Percentiles rank a stretch among this genome's conserved stretches.
Conservation (phyloP, 1,284 basidiomycete genomes). For the Cerioporus squamosus region DNA sequence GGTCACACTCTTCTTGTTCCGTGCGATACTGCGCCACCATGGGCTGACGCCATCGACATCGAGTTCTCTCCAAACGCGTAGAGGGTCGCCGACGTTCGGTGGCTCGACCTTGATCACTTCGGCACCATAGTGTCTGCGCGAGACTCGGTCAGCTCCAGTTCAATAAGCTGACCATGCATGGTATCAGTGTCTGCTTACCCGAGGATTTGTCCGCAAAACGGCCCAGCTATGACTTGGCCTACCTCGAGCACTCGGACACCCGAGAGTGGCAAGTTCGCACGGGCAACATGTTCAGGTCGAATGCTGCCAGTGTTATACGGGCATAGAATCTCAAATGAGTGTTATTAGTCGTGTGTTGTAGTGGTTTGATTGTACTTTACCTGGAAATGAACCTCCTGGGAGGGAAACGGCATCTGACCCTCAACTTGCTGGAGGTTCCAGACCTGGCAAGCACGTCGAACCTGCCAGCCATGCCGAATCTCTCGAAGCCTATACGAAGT, state of each 20-base stretch:
- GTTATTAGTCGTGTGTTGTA: too few species aligned
- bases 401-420: too few species aligned
- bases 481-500: too few species aligned
- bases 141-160: neutral
- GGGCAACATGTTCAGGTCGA: neutral
- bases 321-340: too few species aligned
- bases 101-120: conserved; percentile 75
- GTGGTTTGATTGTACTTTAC: too few species aligned
- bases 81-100: conserved; percentile 61
- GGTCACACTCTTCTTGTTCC: conserved; percentile 75
- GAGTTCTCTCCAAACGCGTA: conserved; percentile 73
- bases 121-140: conserved; percentile 61
- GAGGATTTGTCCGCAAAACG: conserved; percentile 72
- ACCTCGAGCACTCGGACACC: conserved; percentile 71
- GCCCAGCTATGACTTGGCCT: conserved; percentile 72
- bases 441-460: too few species aligned
- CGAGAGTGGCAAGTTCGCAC: conserved; percentile 47
- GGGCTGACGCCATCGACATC: conserved; percentile 72
- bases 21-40: conserved; percentile 70
- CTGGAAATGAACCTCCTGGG: too few species aligned
- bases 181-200: conserved; percentile 52
- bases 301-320: too few species aligned
- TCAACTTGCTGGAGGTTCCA: too few species aligned
- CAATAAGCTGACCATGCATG: too few species aligned
- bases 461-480: too few species aligned